phyloP scores from a whole-genome alignment of 176 grass and related monocot species.

The Pharus latifolius region DNA sequence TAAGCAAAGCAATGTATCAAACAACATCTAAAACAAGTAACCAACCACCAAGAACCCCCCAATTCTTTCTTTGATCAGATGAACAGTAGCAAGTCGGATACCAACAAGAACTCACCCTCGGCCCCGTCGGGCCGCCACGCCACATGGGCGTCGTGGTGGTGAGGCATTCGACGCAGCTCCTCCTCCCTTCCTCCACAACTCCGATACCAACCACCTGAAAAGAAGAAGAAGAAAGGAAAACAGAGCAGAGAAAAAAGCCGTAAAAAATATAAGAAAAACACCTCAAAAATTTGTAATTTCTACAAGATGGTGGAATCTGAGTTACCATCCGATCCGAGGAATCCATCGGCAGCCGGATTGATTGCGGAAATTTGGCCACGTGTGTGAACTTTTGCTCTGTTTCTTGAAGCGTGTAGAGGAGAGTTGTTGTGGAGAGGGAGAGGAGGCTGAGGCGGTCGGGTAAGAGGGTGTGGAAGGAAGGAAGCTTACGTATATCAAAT shows the following conservation, averaged over 20 bases:
- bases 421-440: constrained; percentile 6
- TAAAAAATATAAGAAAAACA: not conserved
- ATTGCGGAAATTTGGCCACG: not conserved
- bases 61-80: not conserved
- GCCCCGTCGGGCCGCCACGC: constrained; percentile 61
- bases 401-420: constrained; percentile 16
- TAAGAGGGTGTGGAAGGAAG: constrained; percentile 4
- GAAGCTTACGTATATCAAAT: not conserved
- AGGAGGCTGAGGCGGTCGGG: not conserved
- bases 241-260: not conserved
- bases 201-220: constrained; percentile 15
- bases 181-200: constrained; percentile 29
- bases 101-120: constrained; percentile 50
- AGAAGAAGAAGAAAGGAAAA: not conserved
- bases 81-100: no score
- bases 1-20: no score
- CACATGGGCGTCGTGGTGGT: constrained; percentile 73
- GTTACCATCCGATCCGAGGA: constrained; percentile 43
- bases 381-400: not conserved
- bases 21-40: no score
- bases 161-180: constrained; percentile 62
- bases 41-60: no score
- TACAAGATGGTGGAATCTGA: not conserved
- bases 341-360: constrained; percentile 27
- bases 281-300: no score